Conservation (phyloP, 2,329 filamentous ascomycete genomes). For the Trichoderma sp. region DNA sequence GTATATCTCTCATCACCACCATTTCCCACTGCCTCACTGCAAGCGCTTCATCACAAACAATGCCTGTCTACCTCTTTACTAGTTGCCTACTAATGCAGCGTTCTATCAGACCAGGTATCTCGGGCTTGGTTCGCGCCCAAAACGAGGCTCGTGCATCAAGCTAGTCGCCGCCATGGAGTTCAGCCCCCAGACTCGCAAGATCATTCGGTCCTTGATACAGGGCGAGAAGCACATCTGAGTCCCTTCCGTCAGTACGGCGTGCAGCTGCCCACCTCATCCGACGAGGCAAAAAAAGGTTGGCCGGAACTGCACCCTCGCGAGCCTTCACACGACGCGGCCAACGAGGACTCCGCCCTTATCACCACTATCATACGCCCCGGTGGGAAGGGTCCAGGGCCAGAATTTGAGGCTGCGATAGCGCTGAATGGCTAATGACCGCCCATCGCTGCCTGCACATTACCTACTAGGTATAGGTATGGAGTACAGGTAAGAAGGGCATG, state of each 20-base stretch:
- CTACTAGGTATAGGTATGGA: background rate
- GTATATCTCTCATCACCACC: no score
- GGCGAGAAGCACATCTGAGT: background rate
- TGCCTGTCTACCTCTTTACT: background rate
- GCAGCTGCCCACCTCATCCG: conserved; percentile 1
- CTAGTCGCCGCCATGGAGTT: conserved; percentile 19
- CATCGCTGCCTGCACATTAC: background rate
- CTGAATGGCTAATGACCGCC: background rate
- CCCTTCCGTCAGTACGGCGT: no score
- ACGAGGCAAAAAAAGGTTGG: conserved; percentile 6
- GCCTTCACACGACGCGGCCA: background rate
- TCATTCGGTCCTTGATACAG: background rate
- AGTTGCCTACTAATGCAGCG: background rate
- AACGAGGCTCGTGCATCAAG: conserved; percentile 18
- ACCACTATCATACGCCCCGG: background rate
- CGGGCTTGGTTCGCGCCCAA: conserved; percentile 1
- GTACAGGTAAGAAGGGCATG: background rate
- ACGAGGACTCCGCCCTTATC: conserved; percentile 5
- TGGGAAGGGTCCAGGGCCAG: background rate
- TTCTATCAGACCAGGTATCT: background rate
- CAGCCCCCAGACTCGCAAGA: background rate
- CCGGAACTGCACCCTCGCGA: background rate
- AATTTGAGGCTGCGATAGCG: background rate
- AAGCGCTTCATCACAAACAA: no score
- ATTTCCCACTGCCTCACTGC: no score